These are phyloP conservation scores for Calonectria henricotiae DNA, from an alignment of 2,329 filamentous ascomycete species.

Conservation along the genomic window DNA sequence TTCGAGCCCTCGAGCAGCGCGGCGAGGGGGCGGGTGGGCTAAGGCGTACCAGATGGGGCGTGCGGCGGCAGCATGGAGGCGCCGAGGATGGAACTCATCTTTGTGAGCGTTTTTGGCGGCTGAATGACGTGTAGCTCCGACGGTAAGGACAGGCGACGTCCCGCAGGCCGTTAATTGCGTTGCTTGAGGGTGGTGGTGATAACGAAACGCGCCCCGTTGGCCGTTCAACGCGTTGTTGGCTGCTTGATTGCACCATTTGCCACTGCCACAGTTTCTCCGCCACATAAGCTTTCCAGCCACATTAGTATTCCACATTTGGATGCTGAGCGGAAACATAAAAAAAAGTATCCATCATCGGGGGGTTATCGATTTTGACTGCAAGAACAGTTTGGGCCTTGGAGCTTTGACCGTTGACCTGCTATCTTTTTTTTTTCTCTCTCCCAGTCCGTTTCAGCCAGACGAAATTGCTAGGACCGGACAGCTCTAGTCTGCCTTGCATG, in stretches of 20 bases:
- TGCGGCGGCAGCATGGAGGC: slow-evolving; percentile 26
- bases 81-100: slow-evolving; percentile 17
- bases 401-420: neutral
- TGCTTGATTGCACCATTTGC: slow-evolving; percentile 35
- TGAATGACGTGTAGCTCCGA: neutral
- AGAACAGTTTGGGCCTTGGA: neutral
- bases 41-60: slow-evolving; percentile 30
- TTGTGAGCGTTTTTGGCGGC: neutral
- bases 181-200: slow-evolving; percentile 27
- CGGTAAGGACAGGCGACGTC: slow-evolving; percentile 18
- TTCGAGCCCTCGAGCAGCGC: slow-evolving; percentile 4
- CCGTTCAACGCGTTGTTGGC: slow-evolving; percentile 35
- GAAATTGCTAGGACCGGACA: neutral
- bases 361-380: neutral
- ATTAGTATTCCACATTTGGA: slow-evolving; percentile 24
- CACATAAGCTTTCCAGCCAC: slow-evolving; percentile 35
- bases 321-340: neutral
- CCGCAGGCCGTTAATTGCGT: slow-evolving; percentile 33
- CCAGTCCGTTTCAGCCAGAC: neutral
- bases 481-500: neutral
- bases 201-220: slow-evolving; percentile 34
- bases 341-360: neutral
- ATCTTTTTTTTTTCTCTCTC: neutral
- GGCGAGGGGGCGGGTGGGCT: neutral
- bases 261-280: slow-evolving; percentile 36